Evolutionary conservation across 305 asterid genomes (phyloP), one percentile per base, ranked within the genome.

Genomic region (Euphrasia arctica): DNA sequence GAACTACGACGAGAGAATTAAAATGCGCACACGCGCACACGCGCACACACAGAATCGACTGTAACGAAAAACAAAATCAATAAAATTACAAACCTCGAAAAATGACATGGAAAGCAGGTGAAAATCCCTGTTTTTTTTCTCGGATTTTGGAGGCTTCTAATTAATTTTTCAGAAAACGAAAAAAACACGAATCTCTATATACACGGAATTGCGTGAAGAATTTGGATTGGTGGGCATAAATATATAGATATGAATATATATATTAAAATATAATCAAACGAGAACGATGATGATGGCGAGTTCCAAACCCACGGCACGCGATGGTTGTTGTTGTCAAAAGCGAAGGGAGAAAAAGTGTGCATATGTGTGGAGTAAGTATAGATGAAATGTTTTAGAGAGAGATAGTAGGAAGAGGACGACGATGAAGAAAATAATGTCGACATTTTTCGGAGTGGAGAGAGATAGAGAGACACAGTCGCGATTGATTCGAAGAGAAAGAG

Each of bases 91-190:
- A 69, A 84, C 95, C 95, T 85, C 83, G 9, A 75, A 13, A 73
- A 76, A 76, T 60, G 90, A 83, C 95, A 87, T 87, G 70, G 71
- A 64, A 52, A 66, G 41, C 42, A 14, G 59, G 43, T 28, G 22
- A 65, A 70, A 62, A 5, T 63, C 57, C 54, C 34, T 32, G 15
- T 22, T 8, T 62, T 39, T 18, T 36, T 31, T 22, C 67, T 58
- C 52, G 10, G 34, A 34, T 9, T 61, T 66, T 54, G 67, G 65
- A 47, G 59, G 47, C 9, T 63, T 27, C n/a, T 29, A 60, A 49
- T 63, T 54, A 73, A 69, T 75, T 60, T 18, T 75, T 57, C 74
- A 9, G 60, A 57, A 18, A 5, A 31, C 22, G 39, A 59, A 50
- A 27, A 15, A 47, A 59, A 14, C 76, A 52, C 80, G 68, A 75